phyloP scores from a whole-genome alignment of 495 filamentous ascomycete species.

The Xylaria nigripes region DNA sequence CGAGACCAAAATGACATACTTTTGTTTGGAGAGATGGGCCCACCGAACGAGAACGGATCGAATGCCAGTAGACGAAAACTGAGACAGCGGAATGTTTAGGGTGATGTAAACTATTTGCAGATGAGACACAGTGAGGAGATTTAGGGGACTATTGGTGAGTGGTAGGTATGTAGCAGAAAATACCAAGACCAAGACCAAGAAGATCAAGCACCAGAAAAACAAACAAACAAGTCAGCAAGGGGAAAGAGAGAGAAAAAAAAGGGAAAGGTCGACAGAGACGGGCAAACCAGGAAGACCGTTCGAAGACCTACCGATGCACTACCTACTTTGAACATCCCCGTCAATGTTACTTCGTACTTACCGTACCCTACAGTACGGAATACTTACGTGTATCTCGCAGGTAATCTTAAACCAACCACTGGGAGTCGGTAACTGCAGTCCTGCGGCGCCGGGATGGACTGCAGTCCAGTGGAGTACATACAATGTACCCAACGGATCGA shows the following conservation, averaged over 20 bases:
- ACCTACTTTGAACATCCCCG: too few species aligned
- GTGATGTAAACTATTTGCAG: not conserved
- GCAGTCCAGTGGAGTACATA: not conserved
- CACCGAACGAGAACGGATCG: not conserved
- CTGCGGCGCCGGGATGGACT: not conserved
- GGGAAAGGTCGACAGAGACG: too few species aligned
- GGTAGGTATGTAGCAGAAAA: not conserved
- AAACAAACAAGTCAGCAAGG: not conserved
- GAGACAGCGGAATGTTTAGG: conserved; percentile 1
- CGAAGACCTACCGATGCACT: too few species aligned
- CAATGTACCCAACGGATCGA: not conserved
- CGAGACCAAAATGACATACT: not conserved
- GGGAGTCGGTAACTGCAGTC: not conserved
- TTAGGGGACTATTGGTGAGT: not conserved
- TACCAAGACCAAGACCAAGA: not conserved
- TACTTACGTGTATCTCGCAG: not conserved
- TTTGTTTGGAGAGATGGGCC: conserved; percentile 5
- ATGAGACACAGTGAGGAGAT: conserved; percentile 1
- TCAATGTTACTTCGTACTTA: too few species aligned
- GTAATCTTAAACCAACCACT: not conserved
- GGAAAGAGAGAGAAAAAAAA: too few species aligned
- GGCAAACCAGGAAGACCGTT: too few species aligned
- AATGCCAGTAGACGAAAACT: not conserved
- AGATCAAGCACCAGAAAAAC: not conserved
- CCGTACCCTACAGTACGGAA: too few species aligned